Conservation (phyloP, 352 stramenopile species). For the Phytophthora macrochlamydospora region DNA sequence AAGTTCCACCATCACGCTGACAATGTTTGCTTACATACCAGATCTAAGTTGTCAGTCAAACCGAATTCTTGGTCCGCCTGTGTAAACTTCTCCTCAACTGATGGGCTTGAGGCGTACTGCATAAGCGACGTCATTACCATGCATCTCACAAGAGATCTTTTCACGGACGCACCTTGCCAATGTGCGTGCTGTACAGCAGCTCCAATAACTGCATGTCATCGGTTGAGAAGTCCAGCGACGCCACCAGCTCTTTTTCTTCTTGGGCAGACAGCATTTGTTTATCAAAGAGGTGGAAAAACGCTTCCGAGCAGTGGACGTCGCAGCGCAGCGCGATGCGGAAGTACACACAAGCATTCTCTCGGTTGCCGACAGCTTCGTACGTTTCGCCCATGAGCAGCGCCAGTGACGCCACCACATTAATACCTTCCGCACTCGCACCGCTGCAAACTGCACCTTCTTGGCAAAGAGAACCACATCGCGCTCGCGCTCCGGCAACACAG, state of each 20-base stretch:
- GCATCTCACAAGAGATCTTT: not conserved
- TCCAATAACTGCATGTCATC: slow-evolving; percentile 70
- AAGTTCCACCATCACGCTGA: no score
- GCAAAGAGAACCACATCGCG: slow-evolving; percentile 59
- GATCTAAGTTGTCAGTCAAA: slow-evolving; percentile 64
- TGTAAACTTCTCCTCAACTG: slow-evolving; percentile 69
- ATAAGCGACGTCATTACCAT: not conserved
- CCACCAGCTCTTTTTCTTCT: slow-evolving; percentile 73
- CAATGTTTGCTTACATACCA: slow-evolving; percentile 40
- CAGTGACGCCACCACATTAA: slow-evolving; percentile 84
- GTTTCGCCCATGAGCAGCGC: slow-evolving; percentile 85
- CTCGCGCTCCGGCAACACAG: slow-evolving; percentile 67
- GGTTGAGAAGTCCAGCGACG: slow-evolving; percentile 65
- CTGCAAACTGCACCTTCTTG: slow-evolving; percentile 37
- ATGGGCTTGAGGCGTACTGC: slow-evolving; percentile 63
- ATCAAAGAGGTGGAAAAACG: slow-evolving; percentile 86
- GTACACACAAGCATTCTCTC: slow-evolving; percentile 79
- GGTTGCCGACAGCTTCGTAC: slow-evolving; percentile 84
- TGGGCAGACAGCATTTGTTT: slow-evolving; percentile 83
- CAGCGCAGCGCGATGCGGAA: slow-evolving; percentile 78
- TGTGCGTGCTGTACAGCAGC: slow-evolving; percentile 66
- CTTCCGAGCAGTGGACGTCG: slow-evolving; percentile 84
- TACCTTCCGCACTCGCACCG: slow-evolving; percentile 29
- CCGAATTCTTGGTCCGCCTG: slow-evolving; percentile 62
- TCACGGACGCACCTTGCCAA: slow-evolving; percentile 57